Evolutionary conservation across 1,284 basidiomycete species (phyloP).

Genomic region (Ganoderma lingzhi): DNA sequence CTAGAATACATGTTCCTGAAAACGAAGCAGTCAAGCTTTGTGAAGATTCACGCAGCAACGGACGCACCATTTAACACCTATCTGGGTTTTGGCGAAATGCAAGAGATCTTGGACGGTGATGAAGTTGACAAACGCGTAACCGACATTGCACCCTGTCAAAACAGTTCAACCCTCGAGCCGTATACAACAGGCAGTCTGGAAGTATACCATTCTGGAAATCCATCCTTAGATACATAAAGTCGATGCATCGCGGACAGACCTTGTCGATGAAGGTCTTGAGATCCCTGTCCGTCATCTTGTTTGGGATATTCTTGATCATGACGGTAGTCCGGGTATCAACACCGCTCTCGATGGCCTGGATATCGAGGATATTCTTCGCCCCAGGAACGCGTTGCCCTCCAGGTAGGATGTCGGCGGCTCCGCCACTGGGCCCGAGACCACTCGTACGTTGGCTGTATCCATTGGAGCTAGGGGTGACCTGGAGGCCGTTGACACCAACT

Average conservation of each 20-base stretch:
- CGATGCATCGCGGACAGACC: constrained; percentile 74
- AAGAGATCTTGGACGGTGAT: constrained; percentile 79
- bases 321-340: constrained; percentile 84
- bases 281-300: constrained; percentile 86
- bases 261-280: constrained; percentile 72
- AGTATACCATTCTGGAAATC: constrained; percentile 79
- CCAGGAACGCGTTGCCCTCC: constrained; percentile 38
- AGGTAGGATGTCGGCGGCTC: background rate
- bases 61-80: constrained; percentile 80
- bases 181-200: constrained; percentile 13
- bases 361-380: constrained; percentile 74
- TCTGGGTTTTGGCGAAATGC: constrained; percentile 72
- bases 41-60: constrained; percentile 11
- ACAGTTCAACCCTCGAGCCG: background rate
- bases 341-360: constrained; percentile 76
- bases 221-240: constrained; percentile 88
- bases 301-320: constrained; percentile 91
- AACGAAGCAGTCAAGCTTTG: constrained; percentile 42
- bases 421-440: background rate
- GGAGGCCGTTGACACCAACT: background rate
- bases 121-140: constrained; percentile 90
- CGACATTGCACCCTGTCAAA: constrained; percentile 80
- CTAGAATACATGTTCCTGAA: constrained; percentile 87
- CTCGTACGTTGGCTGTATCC: constrained; percentile 8
- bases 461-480: constrained; percentile 1